Evolutionary conservation across 2,329 filamentous ascomycete genomes (phyloP).

Genomic region (Chlorencoelia australis): DNA sequence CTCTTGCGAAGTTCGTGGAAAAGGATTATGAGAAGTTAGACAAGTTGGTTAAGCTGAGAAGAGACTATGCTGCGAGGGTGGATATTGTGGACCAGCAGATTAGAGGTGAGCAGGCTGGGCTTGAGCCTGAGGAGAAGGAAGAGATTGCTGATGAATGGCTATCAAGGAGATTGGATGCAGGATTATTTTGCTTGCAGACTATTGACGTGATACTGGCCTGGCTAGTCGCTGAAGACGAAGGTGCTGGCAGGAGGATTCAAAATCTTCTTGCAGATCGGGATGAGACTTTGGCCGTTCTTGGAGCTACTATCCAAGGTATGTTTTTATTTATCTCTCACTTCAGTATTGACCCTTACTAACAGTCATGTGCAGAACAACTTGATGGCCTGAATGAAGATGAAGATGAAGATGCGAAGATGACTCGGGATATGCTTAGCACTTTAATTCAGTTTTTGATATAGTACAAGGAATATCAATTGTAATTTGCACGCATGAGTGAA

Average conservation of each 20-base stretch:
- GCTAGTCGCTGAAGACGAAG: slow-evolving; percentile 81
- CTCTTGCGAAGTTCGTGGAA: slow-evolving; percentile 90
- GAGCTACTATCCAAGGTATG: slow-evolving; percentile 54
- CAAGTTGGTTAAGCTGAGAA: slow-evolving; percentile 60
- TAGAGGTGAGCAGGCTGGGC: slow-evolving; percentile 41
- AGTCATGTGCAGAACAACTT: slow-evolving; percentile 44
- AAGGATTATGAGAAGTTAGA: slow-evolving; percentile 81
- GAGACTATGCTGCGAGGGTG: slow-evolving; percentile 58
- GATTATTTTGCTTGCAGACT: slow-evolving; percentile 72
- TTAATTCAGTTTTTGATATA: slow-evolving; percentile 38
- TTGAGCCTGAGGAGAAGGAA: slow-evolving; percentile 49
- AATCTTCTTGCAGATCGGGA: slow-evolving; percentile 57
- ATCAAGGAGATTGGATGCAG: slow-evolving; percentile 67
- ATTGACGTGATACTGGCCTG: slow-evolving; percentile 81
- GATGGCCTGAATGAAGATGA: slow-evolving; percentile 44
- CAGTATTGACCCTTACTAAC: slow-evolving; percentile 13
- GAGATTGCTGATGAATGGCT: slow-evolving; percentile 62
- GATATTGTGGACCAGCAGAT: slow-evolving; percentile 54
- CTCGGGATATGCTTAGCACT: slow-evolving; percentile 56
- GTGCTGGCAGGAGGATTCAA: slow-evolving; percentile 55
- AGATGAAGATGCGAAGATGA: slow-evolving; percentile 40
- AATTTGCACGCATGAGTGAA: too few species aligned
- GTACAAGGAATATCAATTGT: slow-evolving; percentile 8
- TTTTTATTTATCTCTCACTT: slow-evolving; percentile 3
- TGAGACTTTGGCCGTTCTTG: slow-evolving; percentile 53